Percentiles rank a stretch among this genome's conserved stretches.
phyloP scores from a whole-genome alignment of 495 filamentous ascomycete species.

The Xylaria sp. region DNA sequence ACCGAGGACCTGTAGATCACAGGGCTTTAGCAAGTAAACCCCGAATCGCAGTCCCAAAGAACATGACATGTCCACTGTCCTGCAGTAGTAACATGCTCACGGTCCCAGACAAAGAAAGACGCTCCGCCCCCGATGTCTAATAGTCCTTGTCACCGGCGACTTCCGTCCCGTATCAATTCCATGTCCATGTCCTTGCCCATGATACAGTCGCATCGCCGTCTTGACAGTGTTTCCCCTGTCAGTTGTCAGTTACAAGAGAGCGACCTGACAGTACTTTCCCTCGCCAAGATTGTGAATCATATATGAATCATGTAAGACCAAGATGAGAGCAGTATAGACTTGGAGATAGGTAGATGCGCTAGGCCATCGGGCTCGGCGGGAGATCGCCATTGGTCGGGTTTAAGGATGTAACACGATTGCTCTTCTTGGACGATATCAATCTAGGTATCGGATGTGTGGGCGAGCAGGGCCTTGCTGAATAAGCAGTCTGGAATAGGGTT shows the following conservation, averaged over 20 bases:
- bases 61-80: not conserved
- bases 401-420: not conserved
- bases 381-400: not conserved
- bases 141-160: not conserved
- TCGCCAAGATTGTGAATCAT: constrained; percentile 15
- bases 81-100: not conserved
- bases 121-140: constrained; percentile 1
- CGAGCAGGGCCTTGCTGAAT: constrained; percentile 3
- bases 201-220: not conserved
- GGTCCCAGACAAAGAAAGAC: not conserved
- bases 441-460: not conserved
- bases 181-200: constrained; percentile 11
- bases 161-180: not conserved
- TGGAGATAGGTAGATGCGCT: not conserved
- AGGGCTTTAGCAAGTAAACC: not conserved
- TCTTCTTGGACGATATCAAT: not conserved
- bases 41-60: not conserved
- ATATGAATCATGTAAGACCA: not conserved
- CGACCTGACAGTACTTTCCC: constrained; percentile 15
- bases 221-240: not conserved
- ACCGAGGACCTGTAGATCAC: not conserved
- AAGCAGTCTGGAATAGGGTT: not conserved
- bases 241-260: not conserved
- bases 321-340: not conserved
- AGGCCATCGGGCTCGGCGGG: constrained; percentile 6